phyloP scores from a whole-genome alignment of 345 rosid genomes.

The Psidium friedrichsthalianum region DNA sequence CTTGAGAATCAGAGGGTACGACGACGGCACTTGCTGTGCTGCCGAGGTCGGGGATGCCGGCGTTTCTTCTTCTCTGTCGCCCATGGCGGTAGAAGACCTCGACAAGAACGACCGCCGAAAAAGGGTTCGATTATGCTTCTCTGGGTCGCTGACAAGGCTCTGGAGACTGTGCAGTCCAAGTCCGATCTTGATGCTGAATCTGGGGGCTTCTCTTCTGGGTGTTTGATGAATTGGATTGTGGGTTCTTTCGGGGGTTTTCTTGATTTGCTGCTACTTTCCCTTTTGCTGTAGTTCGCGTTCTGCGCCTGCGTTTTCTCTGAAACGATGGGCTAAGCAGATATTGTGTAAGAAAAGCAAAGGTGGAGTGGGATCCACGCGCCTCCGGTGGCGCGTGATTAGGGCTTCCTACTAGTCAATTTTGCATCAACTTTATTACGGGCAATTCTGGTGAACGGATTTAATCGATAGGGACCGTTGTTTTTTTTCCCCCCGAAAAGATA shows the following conservation, averaged over 20 bases:
- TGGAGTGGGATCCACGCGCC: background rate
- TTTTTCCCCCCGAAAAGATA: too few relatives aligned
- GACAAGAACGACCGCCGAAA: background rate
- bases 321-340: background rate
- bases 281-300: background rate
- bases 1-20: constrained; percentile 40
- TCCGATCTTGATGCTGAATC: background rate
- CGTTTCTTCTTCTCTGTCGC: background rate
- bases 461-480: background rate
- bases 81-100: background rate
- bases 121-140: background rate
- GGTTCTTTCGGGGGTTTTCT: background rate
- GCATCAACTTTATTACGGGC: background rate
- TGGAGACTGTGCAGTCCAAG: background rate
- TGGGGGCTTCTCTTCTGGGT: background rate
- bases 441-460: background rate
- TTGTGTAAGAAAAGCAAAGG: background rate
- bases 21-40: constrained; percentile 12
- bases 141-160: background rate
- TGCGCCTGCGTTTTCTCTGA: background rate
- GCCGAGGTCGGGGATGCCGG: background rate
- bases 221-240: background rate
- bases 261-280: background rate
- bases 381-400: background rate
- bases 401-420: background rate